phyloP scores from a whole-genome alignment of 225 moss, liverwort and hornwort species.

The Neckera pumila region DNA sequence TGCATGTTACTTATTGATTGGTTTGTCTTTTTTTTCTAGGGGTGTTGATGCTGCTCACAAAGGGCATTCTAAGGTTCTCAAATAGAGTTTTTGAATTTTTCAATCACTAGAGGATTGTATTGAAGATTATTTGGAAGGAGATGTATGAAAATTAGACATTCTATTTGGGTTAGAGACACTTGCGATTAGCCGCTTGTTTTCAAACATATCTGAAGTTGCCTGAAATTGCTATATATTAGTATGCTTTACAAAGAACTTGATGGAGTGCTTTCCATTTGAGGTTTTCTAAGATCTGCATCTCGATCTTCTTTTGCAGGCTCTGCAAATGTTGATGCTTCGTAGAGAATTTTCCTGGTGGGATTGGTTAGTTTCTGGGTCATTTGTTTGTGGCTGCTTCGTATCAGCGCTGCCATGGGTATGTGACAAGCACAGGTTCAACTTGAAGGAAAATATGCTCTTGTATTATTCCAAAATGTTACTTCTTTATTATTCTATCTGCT shows the following conservation, averaged over 20 bases:
- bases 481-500: not conserved
- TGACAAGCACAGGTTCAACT: not conserved
- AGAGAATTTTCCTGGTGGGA: conserved; percentile 9
- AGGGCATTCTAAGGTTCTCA: not conserved
- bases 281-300: not conserved
- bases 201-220: not conserved
- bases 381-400: conserved; percentile 23
- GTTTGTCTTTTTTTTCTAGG: not conserved
- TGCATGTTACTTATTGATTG: not conserved
- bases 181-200: not conserved
- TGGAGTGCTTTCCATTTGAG: not conserved
- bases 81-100: not conserved
- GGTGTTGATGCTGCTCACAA: not conserved
- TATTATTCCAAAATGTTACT: not conserved
- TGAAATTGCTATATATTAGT: not conserved
- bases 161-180: not conserved
- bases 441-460: not conserved
- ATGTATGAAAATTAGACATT: not conserved
- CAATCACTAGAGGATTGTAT: not conserved
- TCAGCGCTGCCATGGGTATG: conserved; percentile 43
- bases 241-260: not conserved
- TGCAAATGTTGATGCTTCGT: conserved; percentile 28
- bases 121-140: not conserved
- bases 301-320: conserved; percentile 3
- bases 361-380: conserved; percentile 28